These are phyloP conservation scores for Paramyrothecium sp. DNA, from an alignment of 2,329 filamentous ascomycete genomes.

Conservation along the genomic window DNA sequence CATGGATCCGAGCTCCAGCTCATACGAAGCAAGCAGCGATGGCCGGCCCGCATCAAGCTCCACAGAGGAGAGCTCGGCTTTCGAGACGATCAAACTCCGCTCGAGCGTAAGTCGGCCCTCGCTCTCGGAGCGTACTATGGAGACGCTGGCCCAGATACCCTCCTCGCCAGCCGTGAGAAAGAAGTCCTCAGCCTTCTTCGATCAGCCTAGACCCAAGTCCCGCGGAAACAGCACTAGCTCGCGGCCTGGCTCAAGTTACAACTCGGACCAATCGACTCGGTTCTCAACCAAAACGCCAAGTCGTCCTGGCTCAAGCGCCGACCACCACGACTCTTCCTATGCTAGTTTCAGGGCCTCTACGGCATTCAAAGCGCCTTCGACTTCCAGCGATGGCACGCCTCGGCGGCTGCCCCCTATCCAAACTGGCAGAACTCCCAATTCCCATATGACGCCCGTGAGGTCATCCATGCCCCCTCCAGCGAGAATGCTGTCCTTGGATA, in stretches of 20 bases:
- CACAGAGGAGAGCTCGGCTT: conserved; percentile 13
- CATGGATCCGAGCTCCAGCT: conserved; percentile 12
- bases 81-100: conserved; percentile 17
- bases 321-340: conserved; percentile 35
- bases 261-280: conserved; percentile 55
- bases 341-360: conserved; percentile 42
- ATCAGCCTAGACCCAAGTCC: conserved; percentile 55
- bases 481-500: conserved; percentile 21
- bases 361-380: conserved; percentile 41
- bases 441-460: conserved; percentile 19
- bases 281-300: conserved; percentile 49
- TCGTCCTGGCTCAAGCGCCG: conserved; percentile 55
- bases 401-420: conserved; percentile 21
- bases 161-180: conserved; percentile 71
- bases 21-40: conserved; percentile 15
- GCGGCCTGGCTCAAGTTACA: conserved; percentile 59
- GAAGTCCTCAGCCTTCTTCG: conserved; percentile 72
- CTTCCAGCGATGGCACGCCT: conserved; percentile 44
- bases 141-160: conserved; percentile 76
- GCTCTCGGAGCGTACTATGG: conserved; percentile 80
- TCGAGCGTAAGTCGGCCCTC: conserved; percentile 47
- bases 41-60: conserved; percentile 12
- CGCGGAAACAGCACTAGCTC: conserved; percentile 44
- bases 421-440: conserved; percentile 18
- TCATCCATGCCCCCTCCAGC: conserved; percentile 15